These are phyloP conservation scores for Aristolochia fimbriata DNA, from an alignment of 164 flowering plant genomes.

Conservation along the genomic window DNA sequence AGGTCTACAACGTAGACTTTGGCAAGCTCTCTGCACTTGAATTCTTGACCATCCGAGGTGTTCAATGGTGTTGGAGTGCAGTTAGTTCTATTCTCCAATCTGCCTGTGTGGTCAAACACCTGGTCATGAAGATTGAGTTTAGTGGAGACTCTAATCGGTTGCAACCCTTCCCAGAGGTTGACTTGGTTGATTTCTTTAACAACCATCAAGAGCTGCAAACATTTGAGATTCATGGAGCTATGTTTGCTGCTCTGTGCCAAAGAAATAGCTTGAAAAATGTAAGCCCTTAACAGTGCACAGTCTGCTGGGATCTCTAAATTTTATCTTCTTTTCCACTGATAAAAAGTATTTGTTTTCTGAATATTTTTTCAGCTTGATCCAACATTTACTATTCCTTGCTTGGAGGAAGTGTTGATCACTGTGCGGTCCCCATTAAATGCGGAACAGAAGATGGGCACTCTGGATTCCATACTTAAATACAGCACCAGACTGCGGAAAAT, in stretches of 20 bases:
- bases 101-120: conserved; percentile 71
- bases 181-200: conserved; percentile 76
- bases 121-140: conserved; percentile 83
- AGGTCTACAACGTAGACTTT: conserved; percentile 60
- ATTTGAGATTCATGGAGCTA: conserved; percentile 87
- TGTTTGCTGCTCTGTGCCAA: conserved; percentile 93
- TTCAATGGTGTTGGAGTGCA: conserved; percentile 92
- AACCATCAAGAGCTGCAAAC: conserved; percentile 54
- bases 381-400: conserved; percentile 50
- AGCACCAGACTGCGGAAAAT: conserved; percentile 44
- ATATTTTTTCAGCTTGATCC: conserved; percentile 44
- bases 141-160: conserved; percentile 55
- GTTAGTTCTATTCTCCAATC: conserved; percentile 53
- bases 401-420: conserved; percentile 58
- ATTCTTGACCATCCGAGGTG: conserved; percentile 56
- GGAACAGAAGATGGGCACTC: conserved; percentile 79
- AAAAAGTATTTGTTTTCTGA: background rate
- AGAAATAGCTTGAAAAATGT: conserved; percentile 80
- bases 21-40: conserved; percentile 69
- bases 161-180: conserved; percentile 74
- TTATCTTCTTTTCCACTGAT: background rate
- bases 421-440: conserved; percentile 83
- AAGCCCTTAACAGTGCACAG: conserved; percentile 4
- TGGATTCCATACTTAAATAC: conserved; percentile 59
- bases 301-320: background rate